Percentiles rank a stretch among this genome's conserved stretches.
These are phyloP conservation scores for Zoysia matrella DNA, from an alignment of 202 grass and related monocot species.

Conservation along the genomic window DNA sequence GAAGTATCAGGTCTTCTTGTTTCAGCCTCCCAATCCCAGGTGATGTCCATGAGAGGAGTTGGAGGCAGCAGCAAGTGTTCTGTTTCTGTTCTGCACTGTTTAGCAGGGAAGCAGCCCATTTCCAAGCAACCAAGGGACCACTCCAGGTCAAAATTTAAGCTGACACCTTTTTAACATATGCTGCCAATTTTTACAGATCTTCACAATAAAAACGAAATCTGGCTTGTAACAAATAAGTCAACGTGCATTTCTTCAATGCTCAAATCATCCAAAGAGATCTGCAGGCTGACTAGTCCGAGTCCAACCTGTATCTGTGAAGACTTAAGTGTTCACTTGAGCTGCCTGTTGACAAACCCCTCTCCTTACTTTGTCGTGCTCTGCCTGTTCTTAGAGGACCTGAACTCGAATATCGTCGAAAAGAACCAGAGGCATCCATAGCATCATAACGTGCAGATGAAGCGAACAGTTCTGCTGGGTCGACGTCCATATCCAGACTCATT, in stretches of 20 bases:
- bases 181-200: slow-evolving; percentile 25
- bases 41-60: not conserved
- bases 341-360: slow-evolving; percentile 65
- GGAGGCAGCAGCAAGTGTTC: not conserved
- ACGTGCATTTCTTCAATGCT: slow-evolving; percentile 26
- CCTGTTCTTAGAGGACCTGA: slow-evolving; percentile 72
- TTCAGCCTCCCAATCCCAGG: slow-evolving; percentile 1
- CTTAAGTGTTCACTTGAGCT: slow-evolving; percentile 80
- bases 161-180: not conserved
- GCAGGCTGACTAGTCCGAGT: slow-evolving; percentile 58
- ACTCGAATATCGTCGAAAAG: slow-evolving; percentile 77
- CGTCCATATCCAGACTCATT: slow-evolving; percentile 55
- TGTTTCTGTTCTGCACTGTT: not conserved
- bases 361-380: slow-evolving; percentile 41
- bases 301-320: slow-evolving; percentile 58
- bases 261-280: slow-evolving; percentile 36
- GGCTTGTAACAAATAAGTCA: slow-evolving; percentile 39
- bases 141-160: not conserved
- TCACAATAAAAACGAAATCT: slow-evolving; percentile 29
- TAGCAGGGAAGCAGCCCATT: not conserved
- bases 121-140: not conserved
- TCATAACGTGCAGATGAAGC: slow-evolving; percentile 64
- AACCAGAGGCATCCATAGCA: slow-evolving; percentile 70
- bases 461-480: slow-evolving; percentile 50
- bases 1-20: not conserved